Conservation (phyloP, 2,329 filamentous ascomycete species). For the Alternaria hordeiaustralica region DNA sequence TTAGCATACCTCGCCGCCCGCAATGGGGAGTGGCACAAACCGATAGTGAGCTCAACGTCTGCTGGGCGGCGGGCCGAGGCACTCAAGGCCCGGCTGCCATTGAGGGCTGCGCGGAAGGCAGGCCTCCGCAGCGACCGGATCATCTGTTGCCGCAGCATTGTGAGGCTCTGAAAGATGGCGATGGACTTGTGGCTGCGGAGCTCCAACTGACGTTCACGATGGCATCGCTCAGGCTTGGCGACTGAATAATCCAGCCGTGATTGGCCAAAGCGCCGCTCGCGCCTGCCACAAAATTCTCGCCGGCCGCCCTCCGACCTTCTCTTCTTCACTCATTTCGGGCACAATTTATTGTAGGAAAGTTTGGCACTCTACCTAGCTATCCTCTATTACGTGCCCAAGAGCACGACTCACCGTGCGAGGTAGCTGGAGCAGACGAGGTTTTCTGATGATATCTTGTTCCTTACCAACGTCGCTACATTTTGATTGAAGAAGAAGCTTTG, state of each 20-base stretch:
- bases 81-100: slow-evolving; percentile 79
- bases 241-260: slow-evolving; percentile 34
- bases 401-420: slow-evolving; percentile 60
- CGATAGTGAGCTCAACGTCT: slow-evolving; percentile 96
- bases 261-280: slow-evolving; percentile 36
- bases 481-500: background rate
- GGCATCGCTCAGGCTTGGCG: slow-evolving; percentile 23
- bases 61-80: slow-evolving; percentile 79
- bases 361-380: slow-evolving; percentile 58
- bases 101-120: slow-evolving; percentile 58
- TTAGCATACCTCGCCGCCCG: slow-evolving; percentile 41
- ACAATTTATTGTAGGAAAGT: slow-evolving; percentile 71
- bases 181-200: slow-evolving; percentile 31
- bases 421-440: slow-evolving; percentile 70
- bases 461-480: slow-evolving; percentile 71
- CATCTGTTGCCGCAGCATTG: slow-evolving; percentile 70
- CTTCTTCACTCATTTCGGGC: slow-evolving; percentile 64
- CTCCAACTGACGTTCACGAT: slow-evolving; percentile 34
- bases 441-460: slow-evolving; percentile 67
- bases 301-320: slow-evolving; percentile 30
- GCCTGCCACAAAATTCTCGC: slow-evolving; percentile 36
- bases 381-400: slow-evolving; percentile 71
- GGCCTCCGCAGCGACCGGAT: slow-evolving; percentile 67
- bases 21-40: slow-evolving; percentile 60
- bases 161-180: slow-evolving; percentile 44